Evolutionary conservation across 2,329 filamentous ascomycete species (phyloP), one percentile per base, ranked within the genome.

Genomic region (Sporothrix variecibatus): DNA sequence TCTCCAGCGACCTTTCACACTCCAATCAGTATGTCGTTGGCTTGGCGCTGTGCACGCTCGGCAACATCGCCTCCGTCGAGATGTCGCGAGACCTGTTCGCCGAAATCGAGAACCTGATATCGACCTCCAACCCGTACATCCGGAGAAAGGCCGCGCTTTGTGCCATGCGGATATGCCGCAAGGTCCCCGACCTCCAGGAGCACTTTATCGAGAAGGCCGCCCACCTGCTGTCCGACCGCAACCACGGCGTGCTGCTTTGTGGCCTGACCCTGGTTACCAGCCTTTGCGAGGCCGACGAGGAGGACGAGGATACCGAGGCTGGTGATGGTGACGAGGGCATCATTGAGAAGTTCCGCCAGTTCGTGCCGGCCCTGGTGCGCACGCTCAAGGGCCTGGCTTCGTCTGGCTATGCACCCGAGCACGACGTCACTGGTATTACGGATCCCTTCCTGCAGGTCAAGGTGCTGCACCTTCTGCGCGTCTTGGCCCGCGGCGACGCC

Each of bases 11-110:
- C 81, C 88, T 99, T 73, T 94, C 95, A 79, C 96, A 99, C 84
- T 95, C 94, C 73, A 99, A 99, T 82, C 96, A 99, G 84, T 99
- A 99, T 83, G 94, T 99, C 76, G 96, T 98, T 78, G 96, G 97
- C 31, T 91, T 99, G 71, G 96, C 96, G 75, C 90, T 99, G 43
- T 98, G 95, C 82, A 98, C 97, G 0, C 89, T 99, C 26, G 96
- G 95, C 78, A 99, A 99, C 82, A 99, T 99, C 79, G 95, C 97
- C 75, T 98, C 95, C 0, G 88, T 98, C 80, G 96, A 99, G 82
- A 99, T 99, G 96, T 97, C 96, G 23, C 89, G 96, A 86, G 96
- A 99, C 84, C 86, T 99, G 26, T 99, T 99, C 82, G 90, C 94
- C 78, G 95, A 99, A 87, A 93, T 99, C 82, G 97, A 99, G 83